Percentiles rank a stretch among this genome's conserved stretches.
These are phyloP conservation scores for Xylaria hypoxylon DNA, from an alignment of 2,329 filamentous ascomycete genomes.

Conservation along the genomic window DNA sequence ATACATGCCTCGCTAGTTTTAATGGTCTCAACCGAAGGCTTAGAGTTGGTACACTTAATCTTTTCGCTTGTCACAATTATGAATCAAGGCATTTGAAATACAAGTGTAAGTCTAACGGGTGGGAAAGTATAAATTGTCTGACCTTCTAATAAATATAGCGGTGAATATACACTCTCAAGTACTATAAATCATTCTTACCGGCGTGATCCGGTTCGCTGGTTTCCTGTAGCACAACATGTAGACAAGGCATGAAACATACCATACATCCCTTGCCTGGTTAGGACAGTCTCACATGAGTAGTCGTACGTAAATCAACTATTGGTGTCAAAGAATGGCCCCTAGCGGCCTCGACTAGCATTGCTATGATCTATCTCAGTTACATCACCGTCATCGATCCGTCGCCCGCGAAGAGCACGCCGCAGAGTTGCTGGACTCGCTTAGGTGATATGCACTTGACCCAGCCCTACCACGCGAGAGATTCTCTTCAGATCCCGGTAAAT, in stretches of 20 bases:
- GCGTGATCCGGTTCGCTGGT: neutral
- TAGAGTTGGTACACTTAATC: neutral
- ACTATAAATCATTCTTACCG: neutral
- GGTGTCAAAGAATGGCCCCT: neutral
- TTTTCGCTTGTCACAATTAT: neutral
- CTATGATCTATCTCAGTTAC: constrained; percentile 13
- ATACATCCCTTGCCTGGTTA: constrained; percentile 20
- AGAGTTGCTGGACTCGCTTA: constrained; percentile 33
- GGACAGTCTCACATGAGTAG: constrained; percentile 5
- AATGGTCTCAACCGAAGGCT: neutral
- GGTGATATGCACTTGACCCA: constrained; percentile 23
- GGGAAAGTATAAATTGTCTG: neutral
- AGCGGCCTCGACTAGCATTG: constrained; percentile 18
- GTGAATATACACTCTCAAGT: neutral
- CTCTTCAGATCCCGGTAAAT: constrained; percentile 34
- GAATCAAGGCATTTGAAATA: neutral
- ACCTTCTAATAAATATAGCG: neutral
- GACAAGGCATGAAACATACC: constrained; percentile 18
- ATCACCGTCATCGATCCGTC: constrained; percentile 20
- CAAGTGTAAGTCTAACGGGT: neutral
- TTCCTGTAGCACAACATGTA: constrained; percentile 3
- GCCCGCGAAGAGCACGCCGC: constrained; percentile 29
- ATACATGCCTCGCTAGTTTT: neutral
- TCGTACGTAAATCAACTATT: constrained; percentile 3
- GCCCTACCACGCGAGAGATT: constrained; percentile 26